Conservation (phyloP, 306 rosid species). For the Abrus precatorius region DNA sequence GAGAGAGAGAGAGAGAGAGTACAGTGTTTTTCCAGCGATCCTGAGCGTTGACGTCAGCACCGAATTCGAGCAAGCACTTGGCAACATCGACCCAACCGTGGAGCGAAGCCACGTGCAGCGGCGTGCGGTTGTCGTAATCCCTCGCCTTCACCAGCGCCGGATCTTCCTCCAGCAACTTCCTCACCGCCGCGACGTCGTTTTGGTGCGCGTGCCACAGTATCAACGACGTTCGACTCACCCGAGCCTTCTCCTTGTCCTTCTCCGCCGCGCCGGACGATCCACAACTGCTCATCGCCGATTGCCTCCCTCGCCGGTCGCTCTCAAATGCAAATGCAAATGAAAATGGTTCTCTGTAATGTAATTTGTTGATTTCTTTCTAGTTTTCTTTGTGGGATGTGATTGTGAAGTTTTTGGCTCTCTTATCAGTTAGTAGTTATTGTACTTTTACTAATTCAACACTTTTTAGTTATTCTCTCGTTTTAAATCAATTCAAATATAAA, state of each 20-base stretch:
- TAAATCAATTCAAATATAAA: background rate
- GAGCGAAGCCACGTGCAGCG: conserved; percentile 89
- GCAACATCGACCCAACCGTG: conserved; percentile 90
- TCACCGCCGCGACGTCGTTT: conserved; percentile 73
- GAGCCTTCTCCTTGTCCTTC: conserved; percentile 77
- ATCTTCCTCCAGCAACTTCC: conserved; percentile 91
- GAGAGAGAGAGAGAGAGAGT: conserved; percentile 25
- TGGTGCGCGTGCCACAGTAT: conserved; percentile 96
- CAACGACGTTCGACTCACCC: conserved; percentile 81
- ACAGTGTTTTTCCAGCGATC: conserved; percentile 98
- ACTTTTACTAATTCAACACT: conserved; percentile 55
- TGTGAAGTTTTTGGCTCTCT: conserved; percentile 14
- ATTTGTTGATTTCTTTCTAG: background rate
- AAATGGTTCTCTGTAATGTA: background rate
- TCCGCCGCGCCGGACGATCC: conserved; percentile 34
- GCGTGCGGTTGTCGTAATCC: conserved; percentile 92
- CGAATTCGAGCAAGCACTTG: conserved; percentile 72
- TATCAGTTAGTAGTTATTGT: conserved; percentile 18
- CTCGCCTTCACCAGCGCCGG: conserved; percentile 74
- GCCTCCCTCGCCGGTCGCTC: conserved; percentile 25
- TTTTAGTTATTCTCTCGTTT: background rate
- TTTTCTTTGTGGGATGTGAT: conserved; percentile 4
- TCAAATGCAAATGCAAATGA: conserved; percentile 29
- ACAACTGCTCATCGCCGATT: conserved; percentile 63
- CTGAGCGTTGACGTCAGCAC: conserved; percentile 93